Percentiles rank a stretch among this genome's conserved stretches.
phyloP scores from a whole-genome alignment of 2,329 filamentous ascomycete genomes.

The Diaporthe sp. region DNA sequence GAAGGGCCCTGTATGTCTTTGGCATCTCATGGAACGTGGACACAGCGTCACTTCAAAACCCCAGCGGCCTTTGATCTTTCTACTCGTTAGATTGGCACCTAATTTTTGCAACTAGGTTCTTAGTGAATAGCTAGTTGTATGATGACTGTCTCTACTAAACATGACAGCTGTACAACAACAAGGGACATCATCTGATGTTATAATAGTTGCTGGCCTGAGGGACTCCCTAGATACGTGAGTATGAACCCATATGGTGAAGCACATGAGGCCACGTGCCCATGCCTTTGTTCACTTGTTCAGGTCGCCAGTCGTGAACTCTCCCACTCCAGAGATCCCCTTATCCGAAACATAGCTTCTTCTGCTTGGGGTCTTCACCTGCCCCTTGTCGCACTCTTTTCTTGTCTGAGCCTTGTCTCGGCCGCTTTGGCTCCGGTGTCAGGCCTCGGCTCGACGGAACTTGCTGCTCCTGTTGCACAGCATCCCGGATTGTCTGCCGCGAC shows the following conservation, averaged over 20 bases:
- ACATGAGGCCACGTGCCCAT: too few relatives aligned
- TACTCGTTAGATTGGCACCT: background rate
- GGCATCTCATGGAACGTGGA: background rate
- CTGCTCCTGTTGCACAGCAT: constrained; percentile 74
- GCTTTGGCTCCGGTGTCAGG: constrained; percentile 55
- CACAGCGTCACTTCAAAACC: background rate
- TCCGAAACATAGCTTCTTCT: constrained; percentile 68
- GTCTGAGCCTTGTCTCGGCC: constrained; percentile 46
- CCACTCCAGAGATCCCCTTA: constrained; percentile 43
- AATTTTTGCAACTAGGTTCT: too few relatives aligned
- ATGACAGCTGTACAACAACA: too few relatives aligned
- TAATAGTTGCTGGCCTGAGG: too few relatives aligned
- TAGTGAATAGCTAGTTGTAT: too few relatives aligned
- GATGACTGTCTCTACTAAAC: too few relatives aligned
- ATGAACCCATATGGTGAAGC: too few relatives aligned
- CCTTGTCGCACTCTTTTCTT: constrained; percentile 57
- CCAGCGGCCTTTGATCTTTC: background rate
- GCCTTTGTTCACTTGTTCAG: too few relatives aligned
- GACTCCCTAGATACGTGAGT: too few relatives aligned
- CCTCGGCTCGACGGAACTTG: constrained; percentile 44
- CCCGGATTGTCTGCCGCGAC: constrained; percentile 86
- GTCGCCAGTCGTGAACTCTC: background rate
- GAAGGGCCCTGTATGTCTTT: background rate
- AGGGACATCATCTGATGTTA: too few relatives aligned
- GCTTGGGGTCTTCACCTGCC: constrained; percentile 56